Percentiles rank a stretch among this genome's conserved stretches.
phyloP scores from a whole-genome alignment of 2,329 filamentous ascomycete species.

The Talaromyces amestolkiae region DNA sequence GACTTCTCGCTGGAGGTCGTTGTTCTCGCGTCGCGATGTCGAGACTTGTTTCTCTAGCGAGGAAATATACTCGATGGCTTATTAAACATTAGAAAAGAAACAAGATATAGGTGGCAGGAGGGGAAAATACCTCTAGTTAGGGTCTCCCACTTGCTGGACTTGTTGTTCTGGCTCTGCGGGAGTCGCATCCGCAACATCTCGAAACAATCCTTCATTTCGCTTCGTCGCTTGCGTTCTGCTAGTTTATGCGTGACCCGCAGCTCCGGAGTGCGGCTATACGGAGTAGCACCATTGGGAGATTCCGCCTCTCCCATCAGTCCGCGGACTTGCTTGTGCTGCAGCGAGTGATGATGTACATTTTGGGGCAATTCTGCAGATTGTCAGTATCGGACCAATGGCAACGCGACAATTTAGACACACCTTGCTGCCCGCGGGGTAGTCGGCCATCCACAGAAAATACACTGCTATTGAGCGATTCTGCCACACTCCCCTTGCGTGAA shows the following conservation, averaged over 20 bases:
- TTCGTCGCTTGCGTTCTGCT: conserved; percentile 51
- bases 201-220: conserved; percentile 54
- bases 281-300: conserved; percentile 40
- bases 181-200: conserved; percentile 46
- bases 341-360: conserved; percentile 47
- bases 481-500: conserved; percentile 47
- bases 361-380: conserved; percentile 43
- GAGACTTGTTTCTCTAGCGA: conserved; percentile 43
- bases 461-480: conserved; percentile 48
- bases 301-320: conserved; percentile 48
- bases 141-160: conserved; percentile 54
- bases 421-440: conserved; percentile 48
- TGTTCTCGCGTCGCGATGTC: conserved; percentile 40
- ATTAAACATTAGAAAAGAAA: neutral
- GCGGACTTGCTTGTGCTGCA: conserved; percentile 50
- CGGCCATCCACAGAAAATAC: conserved; percentile 50
- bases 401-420: conserved; percentile 29
- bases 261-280: conserved; percentile 51
- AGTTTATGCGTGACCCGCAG: conserved; percentile 51
- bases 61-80: conserved; percentile 50
- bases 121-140: conserved; percentile 42
- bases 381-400: conserved; percentile 4
- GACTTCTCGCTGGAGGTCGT: conserved; percentile 35
- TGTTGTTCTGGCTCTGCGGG: conserved; percentile 48
- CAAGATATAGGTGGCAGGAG: no score